Percentiles rank a stretch among this genome's conserved stretches.
Conservation (phyloP, 116 monocot species). For the Phalaenopsis hybrid region DNA sequence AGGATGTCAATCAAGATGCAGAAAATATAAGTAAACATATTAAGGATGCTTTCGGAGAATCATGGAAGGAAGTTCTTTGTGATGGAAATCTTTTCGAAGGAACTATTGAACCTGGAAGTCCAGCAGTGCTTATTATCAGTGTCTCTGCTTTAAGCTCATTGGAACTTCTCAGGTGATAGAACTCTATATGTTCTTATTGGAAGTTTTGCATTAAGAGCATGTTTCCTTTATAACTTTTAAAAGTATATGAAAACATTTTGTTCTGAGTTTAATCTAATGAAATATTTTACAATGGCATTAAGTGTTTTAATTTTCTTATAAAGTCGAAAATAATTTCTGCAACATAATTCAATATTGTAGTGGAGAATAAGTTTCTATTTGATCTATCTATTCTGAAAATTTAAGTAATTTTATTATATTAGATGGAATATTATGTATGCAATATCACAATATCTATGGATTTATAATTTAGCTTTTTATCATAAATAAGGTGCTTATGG, state of each 20-base stretch:
- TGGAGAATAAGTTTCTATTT: not conserved
- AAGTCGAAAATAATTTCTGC: not conserved
- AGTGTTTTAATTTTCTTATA: not conserved
- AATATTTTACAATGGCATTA: not conserved
- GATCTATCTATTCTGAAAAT: not conserved
- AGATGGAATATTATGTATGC: not conserved
- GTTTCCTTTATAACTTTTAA: not conserved
- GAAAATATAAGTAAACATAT: constrained; percentile 57
- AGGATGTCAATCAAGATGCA: constrained; percentile 47
- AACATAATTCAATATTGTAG: not conserved
- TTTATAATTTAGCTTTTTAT: not conserved
- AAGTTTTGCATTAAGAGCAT: not conserved
- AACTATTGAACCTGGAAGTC: constrained; percentile 51
- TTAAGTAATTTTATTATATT: not conserved
- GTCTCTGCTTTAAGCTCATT: constrained; percentile 72
- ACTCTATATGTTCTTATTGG: not conserved
- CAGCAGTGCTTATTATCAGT: constrained; percentile 65
- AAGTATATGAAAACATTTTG: not conserved
- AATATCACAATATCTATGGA: not conserved
- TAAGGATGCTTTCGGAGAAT: constrained; percentile 47
- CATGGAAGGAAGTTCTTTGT: constrained; percentile 66
- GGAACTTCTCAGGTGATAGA: constrained; percentile 74
- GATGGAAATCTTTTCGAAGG: constrained; percentile 51
- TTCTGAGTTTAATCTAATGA: not conserved
- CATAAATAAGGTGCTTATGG: not conserved